Percentiles rank a stretch among this genome's conserved stretches.
Conservation (phyloP, 768 basidiomycete genomes). For the Tulasnella sp. region DNA sequence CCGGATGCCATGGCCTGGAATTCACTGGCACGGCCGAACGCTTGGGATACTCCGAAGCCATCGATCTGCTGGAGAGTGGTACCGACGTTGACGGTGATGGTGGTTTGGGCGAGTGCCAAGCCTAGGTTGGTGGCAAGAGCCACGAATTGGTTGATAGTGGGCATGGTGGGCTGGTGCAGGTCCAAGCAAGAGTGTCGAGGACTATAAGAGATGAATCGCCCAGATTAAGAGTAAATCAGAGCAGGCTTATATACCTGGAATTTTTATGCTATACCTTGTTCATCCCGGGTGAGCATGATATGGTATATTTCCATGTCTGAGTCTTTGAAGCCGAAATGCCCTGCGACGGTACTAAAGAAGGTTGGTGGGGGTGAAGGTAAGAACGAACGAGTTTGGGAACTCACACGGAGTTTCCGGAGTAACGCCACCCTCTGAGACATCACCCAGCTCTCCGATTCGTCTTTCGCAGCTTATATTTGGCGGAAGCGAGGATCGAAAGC, state of each 20-base stretch:
- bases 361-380: background rate
- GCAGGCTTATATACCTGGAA: too few species aligned
- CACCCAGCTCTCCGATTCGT: background rate
- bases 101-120: background rate
- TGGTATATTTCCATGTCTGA: too few species aligned
- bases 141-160: background rate
- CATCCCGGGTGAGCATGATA: too few species aligned
- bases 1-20: background rate
- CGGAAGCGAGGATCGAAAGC: background rate
- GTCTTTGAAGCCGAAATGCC: background rate
- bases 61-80: conserved; percentile 8
- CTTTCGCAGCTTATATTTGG: background rate
- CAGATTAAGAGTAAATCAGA: background rate
- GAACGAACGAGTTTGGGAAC: background rate
- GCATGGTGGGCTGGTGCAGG: background rate
- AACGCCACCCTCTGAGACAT: background rate
- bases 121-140: background rate
- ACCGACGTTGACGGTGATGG: conserved; percentile 6
- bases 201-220: too few species aligned
- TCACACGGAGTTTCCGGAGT: background rate
- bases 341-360: background rate
- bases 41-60: conserved; percentile 14
- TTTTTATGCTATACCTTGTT: too few species aligned
- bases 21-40: conserved; percentile 6
- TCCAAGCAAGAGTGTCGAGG: background rate